Base-by-base conservation (phyloP, 2,329 filamentous ascomycete species). In the Claviceps fusiformis region DNA sequence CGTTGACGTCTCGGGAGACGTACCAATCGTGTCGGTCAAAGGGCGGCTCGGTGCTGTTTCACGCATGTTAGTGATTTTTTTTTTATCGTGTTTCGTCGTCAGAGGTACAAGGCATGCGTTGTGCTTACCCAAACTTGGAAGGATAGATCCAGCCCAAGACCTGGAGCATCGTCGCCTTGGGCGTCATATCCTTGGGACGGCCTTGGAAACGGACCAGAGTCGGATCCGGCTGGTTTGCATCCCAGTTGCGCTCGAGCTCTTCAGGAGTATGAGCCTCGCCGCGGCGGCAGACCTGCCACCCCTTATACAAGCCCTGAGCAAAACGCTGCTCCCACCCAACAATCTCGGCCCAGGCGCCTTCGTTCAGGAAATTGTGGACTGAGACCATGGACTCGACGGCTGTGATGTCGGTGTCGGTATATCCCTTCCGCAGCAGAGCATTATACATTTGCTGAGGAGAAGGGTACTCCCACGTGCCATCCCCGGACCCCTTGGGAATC, bases 371-470 rank as follows among this genome's bases (percentile, higher is more conserved):
- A 71, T 98, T 98, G 76, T 98, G 93, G 11, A 97, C 89, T 0
- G 89, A 87, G 6, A 98, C 93, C 93, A 98, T 98, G 65, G 86
- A 85, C 71, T 96, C 91, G 15, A 98, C 91, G 3, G 91, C 90
- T 24, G 92, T 93, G 54, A 89, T 81, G 55, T 95, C 91, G 0
- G 93, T 97, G 68, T 97, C 91, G 0, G 87, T 90, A 71, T 96
- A 93, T 56, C 93, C 93, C 72, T 98, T 98, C 60, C 93, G 86
- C 58, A 97, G 75, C 72, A 98, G 86, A 8, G 93, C 93, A 66
- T 98, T 97, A 77, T 97, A 98, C 93, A 98, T 98, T 71, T 98
- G 93, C 73, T 98, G 93, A 0, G 93, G 92, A 0, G 90, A 96
- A 0, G 93, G 93, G 67, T 98, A 98, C 71, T 97, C 93, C 93